phyloP scores from a whole-genome alignment of 352 stramenopile genomes.

The Phytophthora sp. region DNA sequence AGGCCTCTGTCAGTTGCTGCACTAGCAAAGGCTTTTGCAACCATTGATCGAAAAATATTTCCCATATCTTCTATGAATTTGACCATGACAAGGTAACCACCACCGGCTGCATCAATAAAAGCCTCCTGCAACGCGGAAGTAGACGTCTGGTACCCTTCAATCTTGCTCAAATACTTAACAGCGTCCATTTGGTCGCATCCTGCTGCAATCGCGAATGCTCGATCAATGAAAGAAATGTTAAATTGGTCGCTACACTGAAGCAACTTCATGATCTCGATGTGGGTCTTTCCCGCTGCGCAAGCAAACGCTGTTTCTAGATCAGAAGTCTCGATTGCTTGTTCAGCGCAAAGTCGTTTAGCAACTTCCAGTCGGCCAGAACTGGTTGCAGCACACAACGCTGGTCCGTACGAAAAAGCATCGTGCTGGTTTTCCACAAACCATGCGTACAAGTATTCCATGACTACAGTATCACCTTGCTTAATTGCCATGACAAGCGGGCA shows the following conservation, averaged over 20 bases:
- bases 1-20: neutral
- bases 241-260: neutral
- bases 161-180: neutral
- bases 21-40: neutral
- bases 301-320: neutral
- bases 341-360: neutral
- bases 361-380: neutral
- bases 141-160: constrained; percentile 2
- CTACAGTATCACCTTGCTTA: neutral
- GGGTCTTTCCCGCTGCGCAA: neutral
- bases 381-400: neutral
- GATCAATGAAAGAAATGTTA: neutral
- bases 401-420: neutral
- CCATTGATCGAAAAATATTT: neutral
- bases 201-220: neutral
- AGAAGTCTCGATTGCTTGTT: neutral
- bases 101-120: neutral
- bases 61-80: neutral
- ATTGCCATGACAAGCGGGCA: constrained; percentile 6
- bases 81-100: neutral
- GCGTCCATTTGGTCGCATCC: neutral
- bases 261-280: neutral
- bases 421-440: too few species aligned
- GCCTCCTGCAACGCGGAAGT: neutral
- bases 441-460: neutral